Conservation (phyloP, 2,329 filamentous ascomycete genomes). For the Fusarium camptoceras region DNA sequence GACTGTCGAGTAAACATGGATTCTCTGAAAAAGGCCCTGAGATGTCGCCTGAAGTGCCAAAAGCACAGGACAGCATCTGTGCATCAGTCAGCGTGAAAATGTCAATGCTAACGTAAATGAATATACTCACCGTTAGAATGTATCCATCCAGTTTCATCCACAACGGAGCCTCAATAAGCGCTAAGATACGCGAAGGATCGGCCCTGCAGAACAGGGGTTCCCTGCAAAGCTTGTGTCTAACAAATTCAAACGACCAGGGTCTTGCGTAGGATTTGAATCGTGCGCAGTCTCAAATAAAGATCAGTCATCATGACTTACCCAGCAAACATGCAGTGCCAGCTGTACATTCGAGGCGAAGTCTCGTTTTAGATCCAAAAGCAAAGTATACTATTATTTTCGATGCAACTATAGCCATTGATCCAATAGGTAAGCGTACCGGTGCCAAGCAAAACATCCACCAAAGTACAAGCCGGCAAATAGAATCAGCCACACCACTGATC, state of each 20-base stretch:
- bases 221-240: not conserved
- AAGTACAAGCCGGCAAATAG: conserved; percentile 20
- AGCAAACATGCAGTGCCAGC: not conserved
- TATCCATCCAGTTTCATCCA: not conserved
- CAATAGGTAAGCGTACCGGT: not conserved
- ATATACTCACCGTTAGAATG: not conserved
- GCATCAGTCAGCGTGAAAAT: not conserved
- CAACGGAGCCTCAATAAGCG: not conserved
- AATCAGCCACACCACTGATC: conserved; percentile 32
- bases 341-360: conserved; percentile 1
- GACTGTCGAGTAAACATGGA: not conserved
- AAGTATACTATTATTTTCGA: not conserved
- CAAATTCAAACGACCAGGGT: not conserved
- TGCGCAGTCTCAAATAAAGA: not conserved
- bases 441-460: conserved; percentile 2
- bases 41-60: not conserved
- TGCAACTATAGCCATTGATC: not conserved
- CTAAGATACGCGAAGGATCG: conserved; percentile 4
- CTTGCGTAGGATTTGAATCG: not conserved
- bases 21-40: not conserved
- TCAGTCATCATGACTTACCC: not conserved
- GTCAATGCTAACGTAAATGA: not conserved
- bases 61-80: not conserved
- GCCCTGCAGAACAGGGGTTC: not conserved
- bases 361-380: not conserved